Evolutionary conservation across 2,329 filamentous ascomycete species (phyloP).

Genomic region (Ophiosphaerella narmari): DNA sequence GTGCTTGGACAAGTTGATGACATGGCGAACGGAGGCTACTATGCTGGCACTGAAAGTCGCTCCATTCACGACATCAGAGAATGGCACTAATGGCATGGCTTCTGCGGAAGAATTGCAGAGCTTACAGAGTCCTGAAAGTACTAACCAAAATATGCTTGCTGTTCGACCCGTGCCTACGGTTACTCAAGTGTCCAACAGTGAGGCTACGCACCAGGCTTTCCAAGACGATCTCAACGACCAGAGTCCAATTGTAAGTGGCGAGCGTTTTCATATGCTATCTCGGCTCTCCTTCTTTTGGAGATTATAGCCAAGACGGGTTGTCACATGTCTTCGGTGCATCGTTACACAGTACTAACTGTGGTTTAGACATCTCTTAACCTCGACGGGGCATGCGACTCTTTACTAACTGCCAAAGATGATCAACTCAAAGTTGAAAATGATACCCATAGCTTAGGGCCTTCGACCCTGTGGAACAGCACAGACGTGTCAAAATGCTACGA

Average conservation of each 20-base stretch:
- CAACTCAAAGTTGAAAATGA: background rate
- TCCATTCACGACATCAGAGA: background rate
- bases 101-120: background rate
- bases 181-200: background rate
- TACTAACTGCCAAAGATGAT: background rate
- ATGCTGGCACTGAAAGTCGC: background rate
- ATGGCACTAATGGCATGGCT: background rate
- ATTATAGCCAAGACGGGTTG: too few relatives aligned
- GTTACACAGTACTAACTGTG: background rate
- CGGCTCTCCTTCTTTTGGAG: too few relatives aligned
- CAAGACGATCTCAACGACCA: background rate
- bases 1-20: constrained; percentile 16
- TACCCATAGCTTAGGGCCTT: background rate
- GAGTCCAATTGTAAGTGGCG: too few relatives aligned
- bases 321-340: background rate
- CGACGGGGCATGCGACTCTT: background rate
- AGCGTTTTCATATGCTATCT: too few relatives aligned
- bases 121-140: background rate
- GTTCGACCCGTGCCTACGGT: background rate
- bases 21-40: background rate
- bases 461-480: background rate
- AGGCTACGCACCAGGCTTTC: background rate
- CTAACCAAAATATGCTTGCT: background rate
- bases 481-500: too few relatives aligned
- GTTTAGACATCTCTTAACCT: background rate